A percentile compares a stretch with the other conserved stretches of the same genome.
phyloP scores from a whole-genome alignment of 2,329 filamentous ascomycete genomes.

The Fusarium phyllophilum region DNA sequence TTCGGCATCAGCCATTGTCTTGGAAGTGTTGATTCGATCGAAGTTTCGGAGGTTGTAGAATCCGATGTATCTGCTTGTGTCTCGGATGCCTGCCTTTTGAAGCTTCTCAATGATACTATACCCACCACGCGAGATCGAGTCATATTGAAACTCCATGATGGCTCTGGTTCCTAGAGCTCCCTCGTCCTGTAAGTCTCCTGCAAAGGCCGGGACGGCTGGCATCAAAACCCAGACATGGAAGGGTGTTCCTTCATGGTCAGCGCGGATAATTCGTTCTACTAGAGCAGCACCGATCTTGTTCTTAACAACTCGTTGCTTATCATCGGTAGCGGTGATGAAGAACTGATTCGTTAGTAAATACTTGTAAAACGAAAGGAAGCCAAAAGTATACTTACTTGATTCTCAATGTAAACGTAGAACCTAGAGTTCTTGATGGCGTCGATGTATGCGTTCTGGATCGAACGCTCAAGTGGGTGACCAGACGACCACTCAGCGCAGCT shows the following conservation, averaged over 20 bases:
- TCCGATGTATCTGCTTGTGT: constrained; percentile 78
- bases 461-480: constrained; percentile 70
- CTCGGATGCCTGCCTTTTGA: constrained; percentile 71
- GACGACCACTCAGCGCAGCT: constrained; percentile 64
- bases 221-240: constrained; percentile 84
- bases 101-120: constrained; percentile 81
- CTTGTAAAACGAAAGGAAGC: fast-evolving
- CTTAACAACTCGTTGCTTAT: constrained; percentile 75
- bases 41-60: constrained; percentile 90
- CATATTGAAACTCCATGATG: constrained; percentile 90
- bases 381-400: constrained; percentile 59
- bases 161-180: constrained; percentile 80
- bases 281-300: constrained; percentile 85
- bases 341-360: constrained; percentile 57
- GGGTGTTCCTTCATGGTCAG: constrained; percentile 70
- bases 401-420: constrained; percentile 84
- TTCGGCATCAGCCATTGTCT: constrained; percentile 69
- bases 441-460: constrained; percentile 87
- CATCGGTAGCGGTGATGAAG: constrained; percentile 83
- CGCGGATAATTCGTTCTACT: constrained; percentile 79
- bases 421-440: constrained; percentile 74
- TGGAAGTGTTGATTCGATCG: constrained; percentile 80
- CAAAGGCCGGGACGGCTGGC: constrained; percentile 83
- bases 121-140: constrained; percentile 80
- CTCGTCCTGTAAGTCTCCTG: constrained; percentile 79